phyloP scores from a whole-genome alignment of 192 early-diverging fungal genomes.

The Dissophora ornata region DNA sequence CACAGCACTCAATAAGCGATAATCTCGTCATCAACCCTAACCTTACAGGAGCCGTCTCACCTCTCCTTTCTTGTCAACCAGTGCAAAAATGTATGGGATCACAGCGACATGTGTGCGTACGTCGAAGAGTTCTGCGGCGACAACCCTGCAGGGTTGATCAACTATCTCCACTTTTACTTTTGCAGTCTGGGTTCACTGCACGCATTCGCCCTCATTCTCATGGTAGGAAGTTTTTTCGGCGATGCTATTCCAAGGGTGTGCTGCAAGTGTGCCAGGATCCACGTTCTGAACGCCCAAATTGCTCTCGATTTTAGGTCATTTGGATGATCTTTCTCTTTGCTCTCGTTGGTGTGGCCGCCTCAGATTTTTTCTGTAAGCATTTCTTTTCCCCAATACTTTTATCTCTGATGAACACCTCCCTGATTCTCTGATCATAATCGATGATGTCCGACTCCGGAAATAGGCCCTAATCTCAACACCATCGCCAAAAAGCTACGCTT shows the following conservation, averaged over 20 bases:
- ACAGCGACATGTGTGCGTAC: constrained; percentile 64
- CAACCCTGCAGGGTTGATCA: constrained; percentile 66
- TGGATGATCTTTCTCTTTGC: constrained; percentile 82
- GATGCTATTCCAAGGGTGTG: neutral
- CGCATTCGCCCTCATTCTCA: constrained; percentile 51
- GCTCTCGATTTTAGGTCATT: constrained; percentile 31
- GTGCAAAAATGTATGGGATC: constrained; percentile 60
- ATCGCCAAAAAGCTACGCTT: constrained; percentile 78
- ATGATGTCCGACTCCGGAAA: too few relatives aligned
- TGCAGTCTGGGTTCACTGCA: constrained; percentile 49
- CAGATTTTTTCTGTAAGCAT: constrained; percentile 77
- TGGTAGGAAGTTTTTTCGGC: constrained; percentile 48
- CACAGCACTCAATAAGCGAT: too few relatives aligned
- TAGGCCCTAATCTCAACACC: constrained; percentile 82
- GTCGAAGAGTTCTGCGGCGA: constrained; percentile 70
- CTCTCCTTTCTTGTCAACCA: constrained; percentile 5
- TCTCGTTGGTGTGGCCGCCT: constrained; percentile 78
- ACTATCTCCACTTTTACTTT: constrained; percentile 67
- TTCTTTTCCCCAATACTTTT: too few relatives aligned
- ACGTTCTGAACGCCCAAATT: too few relatives aligned
- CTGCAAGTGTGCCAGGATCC: neutral
- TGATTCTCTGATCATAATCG: too few relatives aligned
- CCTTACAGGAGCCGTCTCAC: too few relatives aligned
- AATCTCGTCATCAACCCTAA: too few relatives aligned
- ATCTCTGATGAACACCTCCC: too few relatives aligned